Conservation (phyloP, 257 asterid species). For the Nicotiana sylvestris region DNA sequence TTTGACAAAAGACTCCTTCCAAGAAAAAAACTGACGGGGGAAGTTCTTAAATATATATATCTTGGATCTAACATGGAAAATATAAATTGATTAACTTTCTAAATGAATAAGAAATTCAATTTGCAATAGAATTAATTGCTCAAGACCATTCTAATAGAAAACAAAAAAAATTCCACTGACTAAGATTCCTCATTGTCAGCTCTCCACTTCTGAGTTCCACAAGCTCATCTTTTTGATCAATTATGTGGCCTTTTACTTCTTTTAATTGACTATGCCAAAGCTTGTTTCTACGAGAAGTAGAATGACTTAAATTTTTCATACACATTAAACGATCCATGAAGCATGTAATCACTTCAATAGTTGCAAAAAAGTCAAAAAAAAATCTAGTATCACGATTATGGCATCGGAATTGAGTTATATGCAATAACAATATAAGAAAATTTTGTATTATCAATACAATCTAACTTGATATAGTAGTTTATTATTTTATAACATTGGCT, state of each 20-base stretch:
- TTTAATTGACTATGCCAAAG: background rate
- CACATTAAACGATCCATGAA: background rate
- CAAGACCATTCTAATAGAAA: background rate
- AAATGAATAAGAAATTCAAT: background rate
- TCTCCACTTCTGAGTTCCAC: background rate
- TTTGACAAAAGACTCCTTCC: too few species aligned
- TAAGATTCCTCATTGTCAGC: background rate
- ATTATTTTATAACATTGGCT: too few species aligned
- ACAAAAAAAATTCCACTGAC: background rate
- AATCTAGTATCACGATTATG: too few species aligned
- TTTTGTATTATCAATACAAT: too few species aligned
- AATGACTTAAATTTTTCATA: background rate
- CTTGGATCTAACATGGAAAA: too few species aligned
- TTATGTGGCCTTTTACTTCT: background rate
- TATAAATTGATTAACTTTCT: background rate
- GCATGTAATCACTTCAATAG: background rate
- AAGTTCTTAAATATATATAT: too few species aligned
- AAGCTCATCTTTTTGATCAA: too few species aligned
- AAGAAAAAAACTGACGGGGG: too few species aligned
- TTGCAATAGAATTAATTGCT: background rate
- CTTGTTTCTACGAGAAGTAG: background rate
- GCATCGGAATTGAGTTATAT: too few species aligned
- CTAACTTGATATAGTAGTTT: too few species aligned
- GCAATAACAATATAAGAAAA: too few species aligned
- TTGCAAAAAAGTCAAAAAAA: background rate